phyloP scores from a whole-genome alignment of 805 yeast genomes.

The Cephaloascus fragrans region DNA sequence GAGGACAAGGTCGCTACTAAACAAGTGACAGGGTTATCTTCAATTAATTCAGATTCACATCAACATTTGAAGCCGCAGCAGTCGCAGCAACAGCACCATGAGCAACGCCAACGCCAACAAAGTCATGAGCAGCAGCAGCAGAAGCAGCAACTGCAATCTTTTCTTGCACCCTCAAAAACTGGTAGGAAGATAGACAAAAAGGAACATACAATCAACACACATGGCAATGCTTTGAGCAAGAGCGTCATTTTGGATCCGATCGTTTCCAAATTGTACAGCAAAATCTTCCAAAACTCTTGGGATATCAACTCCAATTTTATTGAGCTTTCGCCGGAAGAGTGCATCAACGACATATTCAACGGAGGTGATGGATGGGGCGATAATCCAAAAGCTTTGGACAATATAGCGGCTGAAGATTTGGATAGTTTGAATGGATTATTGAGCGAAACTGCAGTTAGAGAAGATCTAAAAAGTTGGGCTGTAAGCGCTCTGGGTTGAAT shows the following conservation, averaged over 20 bases:
- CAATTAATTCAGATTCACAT: background rate
- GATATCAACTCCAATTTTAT: conserved; percentile 19
- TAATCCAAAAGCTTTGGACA: background rate
- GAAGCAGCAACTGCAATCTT: too few species aligned
- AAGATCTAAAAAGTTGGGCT: conserved; percentile 33
- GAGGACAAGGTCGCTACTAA: background rate
- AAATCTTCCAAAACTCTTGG: conserved; percentile 53
- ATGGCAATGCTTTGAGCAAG: background rate
- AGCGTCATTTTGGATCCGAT: conserved; percentile 34
- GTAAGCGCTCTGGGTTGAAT: too few species aligned
- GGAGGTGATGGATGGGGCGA: conserved; percentile 50
- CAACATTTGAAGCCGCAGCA: background rate
- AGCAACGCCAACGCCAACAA: too few species aligned
- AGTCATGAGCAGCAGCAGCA: background rate
- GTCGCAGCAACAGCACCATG: too few species aligned
- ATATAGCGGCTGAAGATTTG: background rate
- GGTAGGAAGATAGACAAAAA: too few species aligned
- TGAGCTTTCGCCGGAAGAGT: conserved; percentile 59
- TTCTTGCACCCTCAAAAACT: background rate
- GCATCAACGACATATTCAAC: conserved; percentile 64
- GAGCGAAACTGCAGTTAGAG: conserved; percentile 18
- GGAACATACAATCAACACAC: background rate
- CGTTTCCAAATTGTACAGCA: conserved; percentile 38
- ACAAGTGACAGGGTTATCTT: background rate
- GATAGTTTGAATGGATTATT: conserved; percentile 4